Base-by-base conservation (phyloP, 495 filamentous ascomycete species). In the Endocarpon pusillum region DNA sequence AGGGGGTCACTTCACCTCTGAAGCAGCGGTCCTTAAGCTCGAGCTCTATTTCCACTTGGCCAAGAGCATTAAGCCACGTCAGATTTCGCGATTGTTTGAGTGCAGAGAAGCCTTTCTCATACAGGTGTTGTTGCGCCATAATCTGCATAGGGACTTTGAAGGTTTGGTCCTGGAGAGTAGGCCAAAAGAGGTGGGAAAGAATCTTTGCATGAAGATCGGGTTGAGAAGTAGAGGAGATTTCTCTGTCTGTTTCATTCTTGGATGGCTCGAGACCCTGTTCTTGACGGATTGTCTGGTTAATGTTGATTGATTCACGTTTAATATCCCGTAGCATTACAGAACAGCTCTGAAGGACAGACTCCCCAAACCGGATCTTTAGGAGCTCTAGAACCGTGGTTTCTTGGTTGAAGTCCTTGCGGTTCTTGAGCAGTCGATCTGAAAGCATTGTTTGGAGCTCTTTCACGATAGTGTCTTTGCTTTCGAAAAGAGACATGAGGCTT, bases 171-270 rank as follows among this genome's bases (percentile, higher is more conserved):
- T 83, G 75, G 8, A 94, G 59, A 1, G 74, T 60, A 0, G 91
- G 87, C 89, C 89, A 99, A 62, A 87, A 99, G 43, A 91, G 71
- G n/a, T 81, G 70, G 0, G 83, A 93, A 3, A 96, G 59, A 31
- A 96, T 86, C 36, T 86, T 81, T 4, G 83, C 70, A 40, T 86
- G 77, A n/a, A 78, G 40, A 9, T 64, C 55, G n/a, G 61, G 59
- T 9, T 41, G 38, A n/a, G n/a, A n/a, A n/a, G n/a, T n/a, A n/a
- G n/a, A n/a, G n/a, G n/a, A n/a, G n/a, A n/a, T n/a, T n/a, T n/a
- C n/a, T n/a, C n/a, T n/a, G 5, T 31, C 28, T 6, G 42, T 41
- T 14, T 35, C 31, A 22, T 9, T 36, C 29, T 14, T 26, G 16
- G 24, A 22, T 8, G 38, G 32, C 26, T 35, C 12, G 39, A 48